A percentile compares a stretch with the other conserved stretches of the same genome.
phyloP scores from a whole-genome alignment of 2,329 filamentous ascomycete genomes.

The Pyricularia pennisetigena region DNA sequence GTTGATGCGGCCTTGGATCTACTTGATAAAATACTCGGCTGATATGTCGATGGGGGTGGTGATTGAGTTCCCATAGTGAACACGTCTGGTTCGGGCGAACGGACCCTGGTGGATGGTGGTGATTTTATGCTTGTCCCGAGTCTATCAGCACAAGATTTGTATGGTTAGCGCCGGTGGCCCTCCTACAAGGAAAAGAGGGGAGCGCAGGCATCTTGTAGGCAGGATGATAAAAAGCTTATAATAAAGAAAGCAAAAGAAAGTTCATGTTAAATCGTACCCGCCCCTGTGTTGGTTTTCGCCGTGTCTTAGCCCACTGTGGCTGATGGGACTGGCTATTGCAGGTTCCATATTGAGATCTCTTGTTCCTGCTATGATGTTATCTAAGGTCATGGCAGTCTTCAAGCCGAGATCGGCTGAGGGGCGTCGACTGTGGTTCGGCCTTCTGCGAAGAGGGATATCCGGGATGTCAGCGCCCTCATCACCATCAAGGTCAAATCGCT shows the following conservation, averaged over 20 bases:
- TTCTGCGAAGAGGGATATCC: conserved; percentile 4
- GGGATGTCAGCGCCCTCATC: conserved; percentile 6
- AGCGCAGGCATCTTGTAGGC: too few species aligned
- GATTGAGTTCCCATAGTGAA: background rate
- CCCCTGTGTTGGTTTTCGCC: background rate
- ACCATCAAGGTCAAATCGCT: conserved; percentile 6
- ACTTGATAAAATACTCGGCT: conserved; percentile 1
- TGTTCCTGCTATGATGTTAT: conserved; percentile 2
- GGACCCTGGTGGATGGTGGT: background rate
- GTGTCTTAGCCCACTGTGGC: background rate
- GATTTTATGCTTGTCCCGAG: background rate
- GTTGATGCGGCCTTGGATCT: conserved; percentile 8
- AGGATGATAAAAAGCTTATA: background rate
- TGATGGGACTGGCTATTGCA: background rate
- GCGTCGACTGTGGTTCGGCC: background rate
- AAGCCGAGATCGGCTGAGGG: background rate
- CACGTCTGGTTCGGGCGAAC: conserved; percentile 1
- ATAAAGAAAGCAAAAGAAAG: background rate
- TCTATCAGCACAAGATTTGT: background rate
- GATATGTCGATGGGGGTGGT: conserved; percentile 2
- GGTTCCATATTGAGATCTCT: background rate
- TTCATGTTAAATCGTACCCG: background rate
- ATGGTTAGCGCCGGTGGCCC: background rate
- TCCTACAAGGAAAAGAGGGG: too few species aligned
- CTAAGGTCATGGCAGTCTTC: background rate